A percentile compares a stretch with the other conserved stretches of the same genome.
Evolutionary conservation across 2,329 filamentous ascomycete species (phyloP).

Genomic region (Paraphoma chrysanthemicola): DNA sequence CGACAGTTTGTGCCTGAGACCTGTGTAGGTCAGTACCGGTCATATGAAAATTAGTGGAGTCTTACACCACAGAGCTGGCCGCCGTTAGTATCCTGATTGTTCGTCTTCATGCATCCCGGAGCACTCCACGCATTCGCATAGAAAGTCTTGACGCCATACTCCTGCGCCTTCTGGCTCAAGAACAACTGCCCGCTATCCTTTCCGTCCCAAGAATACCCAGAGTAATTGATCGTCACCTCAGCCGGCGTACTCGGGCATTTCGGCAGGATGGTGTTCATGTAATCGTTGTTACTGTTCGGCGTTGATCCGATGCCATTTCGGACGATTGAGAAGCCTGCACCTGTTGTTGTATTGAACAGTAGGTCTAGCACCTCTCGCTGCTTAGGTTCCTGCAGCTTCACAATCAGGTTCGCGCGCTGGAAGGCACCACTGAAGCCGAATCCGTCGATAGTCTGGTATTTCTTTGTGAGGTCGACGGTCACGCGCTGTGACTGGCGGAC

Average conservation of each 20-base stretch:
- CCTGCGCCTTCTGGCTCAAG: slow-evolving; percentile 57
- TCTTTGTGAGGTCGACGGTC: slow-evolving; percentile 51
- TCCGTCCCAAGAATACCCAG: slow-evolving; percentile 33
- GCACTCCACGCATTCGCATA: slow-evolving; percentile 61
- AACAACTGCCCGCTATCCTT: slow-evolving; percentile 57
- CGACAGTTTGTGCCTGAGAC: slow-evolving; percentile 41
- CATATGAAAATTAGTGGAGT: slow-evolving; percentile 12
- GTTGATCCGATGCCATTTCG: slow-evolving; percentile 56
- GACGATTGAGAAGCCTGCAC: slow-evolving; percentile 55
- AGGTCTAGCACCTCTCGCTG: slow-evolving; percentile 53
- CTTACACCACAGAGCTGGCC: slow-evolving; percentile 57
- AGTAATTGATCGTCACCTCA: slow-evolving; percentile 11
- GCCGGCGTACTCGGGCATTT: slow-evolving; percentile 29
- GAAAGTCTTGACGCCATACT: slow-evolving; percentile 54
- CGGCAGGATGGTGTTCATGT: slow-evolving; percentile 39
- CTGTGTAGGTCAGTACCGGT: slow-evolving; percentile 9
- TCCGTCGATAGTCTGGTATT: slow-evolving; percentile 56
- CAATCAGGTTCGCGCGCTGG: slow-evolving; percentile 55
- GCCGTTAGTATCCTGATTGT: slow-evolving; percentile 52
- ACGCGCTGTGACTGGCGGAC: slow-evolving; percentile 35
- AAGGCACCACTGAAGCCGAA: slow-evolving; percentile 56
- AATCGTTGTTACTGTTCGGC: slow-evolving; percentile 50
- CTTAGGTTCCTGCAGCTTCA: slow-evolving; percentile 49
- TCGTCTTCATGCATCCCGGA: slow-evolving; percentile 61
- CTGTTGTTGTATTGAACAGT: slow-evolving; percentile 55